Percentiles rank a stretch among this genome's conserved stretches.
These are phyloP conservation scores for Triadica sebifera DNA, from an alignment of 345 rosid genomes.

Conservation along the genomic window DNA sequence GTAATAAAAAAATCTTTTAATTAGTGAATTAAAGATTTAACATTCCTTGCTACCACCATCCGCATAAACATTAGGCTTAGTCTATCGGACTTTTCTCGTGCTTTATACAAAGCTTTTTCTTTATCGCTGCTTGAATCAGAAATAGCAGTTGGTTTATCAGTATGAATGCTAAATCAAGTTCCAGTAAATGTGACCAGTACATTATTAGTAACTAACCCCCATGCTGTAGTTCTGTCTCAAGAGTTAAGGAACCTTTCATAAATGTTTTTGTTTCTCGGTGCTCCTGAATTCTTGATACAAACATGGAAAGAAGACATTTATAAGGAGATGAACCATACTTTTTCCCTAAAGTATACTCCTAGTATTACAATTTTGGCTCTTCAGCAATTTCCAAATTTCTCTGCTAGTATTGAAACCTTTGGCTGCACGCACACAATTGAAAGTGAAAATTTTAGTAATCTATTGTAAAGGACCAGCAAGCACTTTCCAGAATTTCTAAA, in stretches of 20 bases:
- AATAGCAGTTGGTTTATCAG: no score
- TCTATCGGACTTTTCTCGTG: no score
- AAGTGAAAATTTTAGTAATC: background rate
- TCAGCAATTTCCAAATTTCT: background rate
- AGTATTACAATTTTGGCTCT: background rate
- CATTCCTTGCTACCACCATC: no score
- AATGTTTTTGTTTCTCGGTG: background rate
- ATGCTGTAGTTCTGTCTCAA: no score
- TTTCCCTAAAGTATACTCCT: background rate
- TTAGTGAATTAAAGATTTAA: no score
- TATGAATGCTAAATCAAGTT: no score
- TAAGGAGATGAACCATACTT: background rate
- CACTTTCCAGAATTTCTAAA: background rate
- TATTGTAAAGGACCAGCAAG: background rate
- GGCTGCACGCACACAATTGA: background rate
- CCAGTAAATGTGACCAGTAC: background rate
- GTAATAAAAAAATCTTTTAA: no score
- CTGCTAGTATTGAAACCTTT: background rate
- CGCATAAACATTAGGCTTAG: no score
- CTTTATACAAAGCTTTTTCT: no score
- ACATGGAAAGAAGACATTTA: background rate
- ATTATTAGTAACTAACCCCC: background rate
- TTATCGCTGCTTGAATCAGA: no score
- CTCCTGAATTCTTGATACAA: background rate
- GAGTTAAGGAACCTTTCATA: background rate